phyloP scores from a whole-genome alignment of 192 early-diverging fungal genomes.

The Umbelopsis ramanniana region DNA sequence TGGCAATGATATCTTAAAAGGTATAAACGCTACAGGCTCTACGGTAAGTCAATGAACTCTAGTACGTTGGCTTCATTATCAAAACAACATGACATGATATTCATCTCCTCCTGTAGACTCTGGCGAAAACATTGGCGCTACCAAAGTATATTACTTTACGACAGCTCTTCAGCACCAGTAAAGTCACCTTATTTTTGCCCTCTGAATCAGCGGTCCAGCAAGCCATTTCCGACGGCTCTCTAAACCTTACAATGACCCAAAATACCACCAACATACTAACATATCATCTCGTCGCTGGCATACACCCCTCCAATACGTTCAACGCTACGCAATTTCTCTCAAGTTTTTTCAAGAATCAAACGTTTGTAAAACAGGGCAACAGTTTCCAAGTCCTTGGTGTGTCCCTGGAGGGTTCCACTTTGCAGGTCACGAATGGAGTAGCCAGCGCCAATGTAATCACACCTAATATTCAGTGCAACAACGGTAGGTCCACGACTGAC shows the following conservation, averaged over 20 bases:
- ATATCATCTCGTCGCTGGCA: not conserved
- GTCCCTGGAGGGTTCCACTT: not conserved
- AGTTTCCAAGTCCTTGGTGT: not conserved
- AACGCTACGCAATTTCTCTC: not conserved
- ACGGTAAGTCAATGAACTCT: slow-evolving; percentile 12
- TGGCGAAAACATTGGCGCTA: not conserved
- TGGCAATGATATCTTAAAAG: not conserved
- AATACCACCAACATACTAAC: not conserved
- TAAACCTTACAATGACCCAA: slow-evolving; percentile 19
- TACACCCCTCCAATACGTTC: not conserved
- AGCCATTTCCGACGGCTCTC: slow-evolving; percentile 9
- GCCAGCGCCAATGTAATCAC: not conserved
- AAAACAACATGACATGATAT: not conserved
- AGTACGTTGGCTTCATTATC: not conserved
- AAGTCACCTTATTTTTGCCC: slow-evolving; percentile 28
- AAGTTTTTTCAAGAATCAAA: not conserved
- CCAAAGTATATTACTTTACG: slow-evolving; percentile 3
- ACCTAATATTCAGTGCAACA: slow-evolving; percentile 19
- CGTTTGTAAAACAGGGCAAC: slow-evolving; percentile 7
- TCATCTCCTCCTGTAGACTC: not conserved
- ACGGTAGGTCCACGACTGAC: slow-evolving; percentile 14
- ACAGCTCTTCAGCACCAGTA: not conserved
- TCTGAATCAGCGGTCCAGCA: slow-evolving; percentile 17
- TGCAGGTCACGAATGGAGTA: slow-evolving; percentile 6
- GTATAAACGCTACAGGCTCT: slow-evolving; percentile 2